A percentile compares a stretch with the other conserved stretches of the same genome.
These are phyloP conservation scores for Coriolopsis trogii DNA, from an alignment of 1,284 basidiomycete species.

Conservation along the genomic window DNA sequence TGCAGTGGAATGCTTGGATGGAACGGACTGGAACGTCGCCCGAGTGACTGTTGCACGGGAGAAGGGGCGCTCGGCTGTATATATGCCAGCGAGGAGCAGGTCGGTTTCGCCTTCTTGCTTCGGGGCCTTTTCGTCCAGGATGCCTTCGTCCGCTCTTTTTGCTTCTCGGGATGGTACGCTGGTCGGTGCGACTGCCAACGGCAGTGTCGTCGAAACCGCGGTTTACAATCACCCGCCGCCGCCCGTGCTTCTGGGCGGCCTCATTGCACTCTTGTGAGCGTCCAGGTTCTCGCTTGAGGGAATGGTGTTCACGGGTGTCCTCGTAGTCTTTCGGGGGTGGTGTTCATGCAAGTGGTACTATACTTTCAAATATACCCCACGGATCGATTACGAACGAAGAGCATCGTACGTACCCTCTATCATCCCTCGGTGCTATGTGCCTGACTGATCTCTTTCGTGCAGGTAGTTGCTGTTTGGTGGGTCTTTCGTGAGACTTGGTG, in stretches of 20 bases:
- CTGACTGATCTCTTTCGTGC: background rate
- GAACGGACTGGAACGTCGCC: background rate
- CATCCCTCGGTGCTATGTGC: background rate
- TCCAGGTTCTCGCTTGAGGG: no score
- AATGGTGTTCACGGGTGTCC: no score
- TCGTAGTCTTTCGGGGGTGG: conserved; percentile 20
- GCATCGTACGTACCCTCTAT: conserved; percentile 5
- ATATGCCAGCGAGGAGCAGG: conserved; percentile 2
- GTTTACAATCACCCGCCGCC: conserved; percentile 18
- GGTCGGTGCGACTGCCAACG: no score
- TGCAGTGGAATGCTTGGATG: conserved; percentile 5
- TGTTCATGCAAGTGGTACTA: conserved; percentile 22
- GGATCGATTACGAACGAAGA: conserved; percentile 8
- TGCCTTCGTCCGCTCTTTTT: background rate
- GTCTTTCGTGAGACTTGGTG: background rate
- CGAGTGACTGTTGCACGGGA: conserved; percentile 6
- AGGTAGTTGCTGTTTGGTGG: conserved; percentile 18
- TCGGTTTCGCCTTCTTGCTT: background rate
- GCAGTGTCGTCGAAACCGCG: no score
- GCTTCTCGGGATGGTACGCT: no score
- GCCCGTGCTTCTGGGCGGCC: conserved; percentile 19
- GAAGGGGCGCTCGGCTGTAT: background rate
- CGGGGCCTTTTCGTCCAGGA: background rate
- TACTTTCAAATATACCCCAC: conserved; percentile 18
- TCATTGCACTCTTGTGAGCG: conserved; percentile 19